Evolutionary conservation across 331 rosid species (phyloP).

Genomic region (Phaseolus coccineus): DNA sequence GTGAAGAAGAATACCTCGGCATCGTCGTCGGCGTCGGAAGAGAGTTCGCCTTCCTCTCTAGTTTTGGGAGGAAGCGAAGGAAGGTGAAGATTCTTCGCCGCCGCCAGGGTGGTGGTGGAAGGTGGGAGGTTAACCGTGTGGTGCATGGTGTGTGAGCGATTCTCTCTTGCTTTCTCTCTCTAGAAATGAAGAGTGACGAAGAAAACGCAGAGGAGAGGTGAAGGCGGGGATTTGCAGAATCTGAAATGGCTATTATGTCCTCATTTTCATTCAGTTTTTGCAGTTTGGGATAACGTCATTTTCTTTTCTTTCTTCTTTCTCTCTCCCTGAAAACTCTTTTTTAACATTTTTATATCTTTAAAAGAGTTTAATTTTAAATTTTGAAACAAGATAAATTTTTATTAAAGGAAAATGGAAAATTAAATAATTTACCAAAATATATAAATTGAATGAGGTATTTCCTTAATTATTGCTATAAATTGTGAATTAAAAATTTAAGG

Average conservation of each 20-base stretch:
- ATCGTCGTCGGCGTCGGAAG: constrained; percentile 59
- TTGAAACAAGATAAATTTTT: too few relatives aligned
- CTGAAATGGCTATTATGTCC: background rate
- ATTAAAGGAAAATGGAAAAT: too few relatives aligned
- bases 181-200: background rate
- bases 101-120: constrained; percentile 35
- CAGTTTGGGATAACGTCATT: background rate
- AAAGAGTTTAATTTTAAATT: too few relatives aligned
- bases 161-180: constrained; percentile 31
- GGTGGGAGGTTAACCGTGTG: constrained; percentile 46
- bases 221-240: constrained; percentile 6
- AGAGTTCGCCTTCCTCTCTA: constrained; percentile 93
- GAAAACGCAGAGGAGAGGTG: constrained; percentile 3
- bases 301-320: background rate
- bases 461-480: too few relatives aligned
- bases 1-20: constrained; percentile 54
- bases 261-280: background rate
- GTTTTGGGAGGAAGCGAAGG: constrained; percentile 46
- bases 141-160: constrained; percentile 28
- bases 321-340: too few relatives aligned
- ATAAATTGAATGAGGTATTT: too few relatives aligned
- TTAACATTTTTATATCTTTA: too few relatives aligned
- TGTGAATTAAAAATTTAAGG: too few relatives aligned
- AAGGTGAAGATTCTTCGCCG: constrained; percentile 39
- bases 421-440: too few relatives aligned